Conservation (phyloP, 768 basidiomycete species). For the Hypholoma sublateritium region DNA sequence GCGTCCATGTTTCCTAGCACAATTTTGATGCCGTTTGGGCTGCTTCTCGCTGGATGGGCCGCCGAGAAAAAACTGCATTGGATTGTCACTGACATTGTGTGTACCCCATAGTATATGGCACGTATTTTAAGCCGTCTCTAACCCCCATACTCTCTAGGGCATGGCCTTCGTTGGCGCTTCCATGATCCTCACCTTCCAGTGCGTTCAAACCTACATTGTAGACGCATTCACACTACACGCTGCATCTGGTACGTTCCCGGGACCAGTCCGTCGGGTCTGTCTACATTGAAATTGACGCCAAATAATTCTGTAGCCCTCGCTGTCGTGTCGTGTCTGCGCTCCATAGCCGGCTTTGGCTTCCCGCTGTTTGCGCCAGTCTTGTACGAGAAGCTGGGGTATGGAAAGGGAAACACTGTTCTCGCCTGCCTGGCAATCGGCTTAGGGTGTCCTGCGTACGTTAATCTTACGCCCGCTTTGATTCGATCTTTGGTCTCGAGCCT, state of each 20-base stretch:
- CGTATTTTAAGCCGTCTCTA: neutral
- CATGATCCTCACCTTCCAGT: constrained; percentile 58
- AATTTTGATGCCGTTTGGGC: constrained; percentile 60
- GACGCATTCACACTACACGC: constrained; percentile 67
- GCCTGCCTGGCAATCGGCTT: constrained; percentile 56
- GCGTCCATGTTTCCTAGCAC: constrained; percentile 62
- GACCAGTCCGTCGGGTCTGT: constrained; percentile 7
- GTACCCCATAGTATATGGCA: constrained; percentile 17
- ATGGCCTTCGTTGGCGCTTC: constrained; percentile 58
- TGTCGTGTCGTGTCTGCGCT: constrained; percentile 62
- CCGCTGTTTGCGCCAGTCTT: constrained; percentile 75
- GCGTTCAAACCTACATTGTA: constrained; percentile 67
- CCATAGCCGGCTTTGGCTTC: constrained; percentile 71
- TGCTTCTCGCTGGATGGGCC: constrained; percentile 73
- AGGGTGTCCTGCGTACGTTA: constrained; percentile 57
- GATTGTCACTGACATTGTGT: constrained; percentile 69
- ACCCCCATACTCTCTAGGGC: constrained; percentile 36
- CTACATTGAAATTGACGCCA: neutral
- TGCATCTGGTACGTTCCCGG: constrained; percentile 49
- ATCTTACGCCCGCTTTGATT: neutral
- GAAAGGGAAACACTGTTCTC: constrained; percentile 66
- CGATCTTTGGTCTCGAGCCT: neutral
- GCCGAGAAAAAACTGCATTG: constrained; percentile 59
- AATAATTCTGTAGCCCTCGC: constrained; percentile 50
- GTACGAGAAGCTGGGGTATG: constrained; percentile 65